Percentiles rank a stretch among this genome's conserved stretches.
Conservation (phyloP, 23 red algal species). For the Chondrus crispus region DNA sequence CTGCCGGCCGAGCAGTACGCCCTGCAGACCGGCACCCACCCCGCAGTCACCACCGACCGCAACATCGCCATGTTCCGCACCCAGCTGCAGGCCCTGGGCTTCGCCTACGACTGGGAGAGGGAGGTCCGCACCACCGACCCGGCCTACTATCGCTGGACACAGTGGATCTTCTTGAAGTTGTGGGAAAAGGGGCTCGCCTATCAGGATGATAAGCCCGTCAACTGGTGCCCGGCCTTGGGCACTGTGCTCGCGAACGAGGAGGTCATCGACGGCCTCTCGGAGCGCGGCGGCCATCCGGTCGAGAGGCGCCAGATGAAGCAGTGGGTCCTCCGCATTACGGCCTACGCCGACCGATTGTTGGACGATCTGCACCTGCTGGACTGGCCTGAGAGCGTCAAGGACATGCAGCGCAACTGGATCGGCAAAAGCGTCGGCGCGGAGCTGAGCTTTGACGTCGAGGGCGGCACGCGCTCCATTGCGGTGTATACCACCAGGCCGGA, state of each 20-base stretch:
- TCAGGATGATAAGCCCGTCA: conserved; percentile 94
- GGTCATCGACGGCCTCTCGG: conserved; percentile 92
- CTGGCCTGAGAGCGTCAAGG: conserved; percentile 98
- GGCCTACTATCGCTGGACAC: conserved; percentile 93
- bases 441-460: conserved; percentile 58
- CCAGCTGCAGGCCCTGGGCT: conserved; percentile 88
- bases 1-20: conserved; percentile 99
- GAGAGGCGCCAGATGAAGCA: conserved; percentile 95
- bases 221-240: conserved; percentile 97
- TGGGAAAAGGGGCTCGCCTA: conserved; percentile 95
- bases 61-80: conserved; percentile 85
- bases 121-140: conserved; percentile 88
- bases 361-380: conserved; percentile 88
- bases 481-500: conserved; percentile 97
- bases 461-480: neutral
- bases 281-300: conserved; percentile 90
- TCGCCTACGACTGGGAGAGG: conserved; percentile 91
- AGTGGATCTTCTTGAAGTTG: conserved; percentile 99
- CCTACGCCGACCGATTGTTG: conserved; percentile 91
- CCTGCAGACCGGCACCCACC: conserved; percentile 90
- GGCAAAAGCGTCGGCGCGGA: conserved; percentile 83
- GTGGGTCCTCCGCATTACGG: conserved; percentile 95
- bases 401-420: conserved; percentile 99
- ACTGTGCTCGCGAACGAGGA: conserved; percentile 99
- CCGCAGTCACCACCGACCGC: conserved; percentile 73